Evolutionary conservation across 2,329 filamentous ascomycete species (phyloP), one percentile per base, ranked within the genome.

Genomic region (Bertia moriformis): DNA sequence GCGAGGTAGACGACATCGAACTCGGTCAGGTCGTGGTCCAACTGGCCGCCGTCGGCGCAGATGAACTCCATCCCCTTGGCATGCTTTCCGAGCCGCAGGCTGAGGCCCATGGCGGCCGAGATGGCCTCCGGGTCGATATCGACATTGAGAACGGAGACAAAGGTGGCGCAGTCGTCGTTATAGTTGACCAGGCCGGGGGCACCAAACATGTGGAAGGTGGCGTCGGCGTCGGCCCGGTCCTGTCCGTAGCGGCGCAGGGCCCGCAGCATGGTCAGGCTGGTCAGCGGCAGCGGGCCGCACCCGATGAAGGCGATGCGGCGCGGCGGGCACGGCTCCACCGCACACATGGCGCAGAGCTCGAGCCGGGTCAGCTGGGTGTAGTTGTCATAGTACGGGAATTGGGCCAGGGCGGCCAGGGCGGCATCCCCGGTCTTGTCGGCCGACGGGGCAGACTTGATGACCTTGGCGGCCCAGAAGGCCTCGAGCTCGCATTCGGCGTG

Each of bases 1-100:
- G 67, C 67, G 3, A 71, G 47, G 44, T 63, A 69, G 0, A 71
- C 61, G 0, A 69, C 60, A 38, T 69, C 60, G 35, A 59, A 64
- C 1, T 42, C 41, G 1, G 39, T 41, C 42, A 66, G 55, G 14
- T 53, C 47, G 4, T 18, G 41, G 4, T 41, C 40, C 1, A 43
- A 13, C 2, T 46, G 42, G 2, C 40, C 45, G 1, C 59, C 60
- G 14, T 60, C 56, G n/a, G 51, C 50, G 18, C 52, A 56, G 2
- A 48, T 38, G 40, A 65, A 65, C 2, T 45, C 47, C 61, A 67
- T 62, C 4, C 45, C 46, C 0, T 45, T 37, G 0, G 41, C 43
- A 1, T 17, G 43, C 4, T 42, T 41, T 3, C 61, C 60, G 0
- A 65, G 48, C n/a, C 42, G 45, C 1, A 35, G 18, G 27, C 55